Evolutionary conservation across 345 rosid genomes (phyloP).

Genomic region (Dipteronia dyeriana): DNA sequence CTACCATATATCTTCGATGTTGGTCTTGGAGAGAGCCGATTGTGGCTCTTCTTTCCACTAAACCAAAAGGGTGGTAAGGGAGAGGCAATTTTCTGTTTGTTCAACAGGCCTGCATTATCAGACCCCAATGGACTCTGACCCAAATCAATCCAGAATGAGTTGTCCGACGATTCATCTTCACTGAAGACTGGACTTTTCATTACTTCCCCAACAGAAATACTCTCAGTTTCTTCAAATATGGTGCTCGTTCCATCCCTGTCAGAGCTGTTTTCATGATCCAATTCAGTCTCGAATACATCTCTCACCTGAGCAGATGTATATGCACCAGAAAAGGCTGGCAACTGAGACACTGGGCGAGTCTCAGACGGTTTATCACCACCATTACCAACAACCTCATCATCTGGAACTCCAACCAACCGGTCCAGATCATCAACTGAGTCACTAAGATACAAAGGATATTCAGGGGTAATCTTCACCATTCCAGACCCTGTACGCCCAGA

Average conservation of each 20-base stretch:
- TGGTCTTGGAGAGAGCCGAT: slow-evolving; percentile 60
- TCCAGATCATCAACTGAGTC: slow-evolving; percentile 92
- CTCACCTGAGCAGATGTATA: slow-evolving; percentile 86
- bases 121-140: slow-evolving; percentile 94
- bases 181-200: slow-evolving; percentile 98
- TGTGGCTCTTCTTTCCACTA: slow-evolving; percentile 63
- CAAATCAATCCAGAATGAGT: slow-evolving; percentile 88
- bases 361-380: slow-evolving; percentile 62
- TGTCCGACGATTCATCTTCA: slow-evolving; percentile 93
- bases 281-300: slow-evolving; percentile 88
- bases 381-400: slow-evolving; percentile 54
- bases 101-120: slow-evolving; percentile 52
- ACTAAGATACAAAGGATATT: slow-evolving; percentile 87
- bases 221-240: slow-evolving; percentile 90
- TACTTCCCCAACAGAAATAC: slow-evolving; percentile 89
- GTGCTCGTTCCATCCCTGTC: slow-evolving; percentile 89
- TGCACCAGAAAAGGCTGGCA: slow-evolving; percentile 97
- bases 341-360: slow-evolving; percentile 52
- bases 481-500: slow-evolving; percentile 92
- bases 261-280: slow-evolving; percentile 80
- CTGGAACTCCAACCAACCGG: slow-evolving; percentile 50
- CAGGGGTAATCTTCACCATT: slow-evolving; percentile 95
- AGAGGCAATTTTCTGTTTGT: slow-evolving; percentile 59
- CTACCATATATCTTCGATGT: slow-evolving; percentile 65
- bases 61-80: slow-evolving; percentile 75